Percentiles rank a stretch among this genome's conserved stretches.
Conservation (phyloP, 164 flowering plant species). For the Piper longum region DNA sequence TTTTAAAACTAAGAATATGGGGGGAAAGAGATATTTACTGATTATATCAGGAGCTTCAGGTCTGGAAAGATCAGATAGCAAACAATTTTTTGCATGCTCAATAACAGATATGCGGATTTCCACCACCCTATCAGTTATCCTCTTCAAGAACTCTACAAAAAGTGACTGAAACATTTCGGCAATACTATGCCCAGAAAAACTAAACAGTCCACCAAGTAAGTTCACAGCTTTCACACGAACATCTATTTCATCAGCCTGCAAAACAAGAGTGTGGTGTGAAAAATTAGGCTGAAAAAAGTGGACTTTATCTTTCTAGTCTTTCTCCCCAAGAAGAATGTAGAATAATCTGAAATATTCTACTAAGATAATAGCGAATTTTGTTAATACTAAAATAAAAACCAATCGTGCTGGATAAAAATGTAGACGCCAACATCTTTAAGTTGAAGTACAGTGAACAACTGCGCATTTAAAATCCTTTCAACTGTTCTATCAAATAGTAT, state of each 20-base stretch:
- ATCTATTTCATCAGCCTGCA: constrained; percentile 70
- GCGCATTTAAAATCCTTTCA: too few species aligned
- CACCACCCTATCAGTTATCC: constrained; percentile 77
- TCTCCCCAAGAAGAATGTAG: too few species aligned
- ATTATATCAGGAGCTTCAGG: constrained; percentile 71
- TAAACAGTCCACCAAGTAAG: constrained; percentile 73
- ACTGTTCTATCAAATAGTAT: too few species aligned
- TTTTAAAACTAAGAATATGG: neutral
- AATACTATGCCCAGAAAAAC: constrained; percentile 43
- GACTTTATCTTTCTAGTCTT: too few species aligned
- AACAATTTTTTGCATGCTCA: constrained; percentile 51
- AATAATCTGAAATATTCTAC: neutral
- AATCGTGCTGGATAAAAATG: too few species aligned
- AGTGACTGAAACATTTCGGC: constrained; percentile 65
- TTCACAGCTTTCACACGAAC: constrained; percentile 70
- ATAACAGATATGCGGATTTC: constrained; percentile 81
- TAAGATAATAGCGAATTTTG: neutral
- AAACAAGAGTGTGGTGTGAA: constrained; percentile 1
- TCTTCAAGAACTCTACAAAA: constrained; percentile 75
- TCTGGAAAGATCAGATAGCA: constrained; percentile 60
- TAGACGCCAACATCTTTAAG: too few species aligned
- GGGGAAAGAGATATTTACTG: constrained; percentile 28
- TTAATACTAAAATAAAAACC: neutral
- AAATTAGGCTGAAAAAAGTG: neutral
- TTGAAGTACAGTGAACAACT: too few species aligned